Evolutionary conservation across 495 filamentous ascomycete genomes (phyloP), one percentile per base, ranked within the genome.

Genomic region (Echria macrotheca): DNA sequence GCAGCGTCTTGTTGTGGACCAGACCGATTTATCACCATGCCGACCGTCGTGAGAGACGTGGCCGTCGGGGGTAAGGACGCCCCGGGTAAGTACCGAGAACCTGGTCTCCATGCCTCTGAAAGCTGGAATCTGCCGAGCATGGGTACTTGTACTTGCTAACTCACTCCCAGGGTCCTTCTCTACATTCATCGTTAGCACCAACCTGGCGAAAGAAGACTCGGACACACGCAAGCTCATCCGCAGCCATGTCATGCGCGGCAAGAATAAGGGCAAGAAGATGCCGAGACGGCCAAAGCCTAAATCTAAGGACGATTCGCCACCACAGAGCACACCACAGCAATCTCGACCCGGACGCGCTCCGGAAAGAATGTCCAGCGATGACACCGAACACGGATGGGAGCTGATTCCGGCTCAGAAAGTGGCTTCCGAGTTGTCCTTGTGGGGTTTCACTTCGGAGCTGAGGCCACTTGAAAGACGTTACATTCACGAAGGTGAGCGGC

Each of bases 231-330:
- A 63, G 50, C 47, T 68, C 11, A 73, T 73, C 47, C 61, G 72
- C 28, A 71, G 69, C 49, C 68, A 73, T 62, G 73, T 75, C 1
- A 77, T 76, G 74, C 57, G 62, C 4, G 73, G 73, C 5, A 75
- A 73, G 59, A 77, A 77, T 47, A 57, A 56, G 28, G 60, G 52
- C 4, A 53, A 49, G 17, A 49, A 15, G 17, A 36, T 32, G 44
- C 44, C 44, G 18, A 21, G 15, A 24, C 23, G 23, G 29, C 5
- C 26, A 10, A 44, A 44, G 41, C 14, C 25, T 28, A n/a, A n/a
- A n/a, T n/a, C n/a, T n/a, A n/a, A n/a, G n/a, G n/a, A n/a, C n/a
- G 19, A 15, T 3, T 10, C 18, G 11, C 5, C 12, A 2, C 29
- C 5, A 10, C 8, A 7, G 3, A 5, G 17, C 11, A 21, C 5